These are phyloP conservation scores for Penicillium taxi DNA, from an alignment of 495 filamentous ascomycete genomes.

Conservation along the genomic window DNA sequence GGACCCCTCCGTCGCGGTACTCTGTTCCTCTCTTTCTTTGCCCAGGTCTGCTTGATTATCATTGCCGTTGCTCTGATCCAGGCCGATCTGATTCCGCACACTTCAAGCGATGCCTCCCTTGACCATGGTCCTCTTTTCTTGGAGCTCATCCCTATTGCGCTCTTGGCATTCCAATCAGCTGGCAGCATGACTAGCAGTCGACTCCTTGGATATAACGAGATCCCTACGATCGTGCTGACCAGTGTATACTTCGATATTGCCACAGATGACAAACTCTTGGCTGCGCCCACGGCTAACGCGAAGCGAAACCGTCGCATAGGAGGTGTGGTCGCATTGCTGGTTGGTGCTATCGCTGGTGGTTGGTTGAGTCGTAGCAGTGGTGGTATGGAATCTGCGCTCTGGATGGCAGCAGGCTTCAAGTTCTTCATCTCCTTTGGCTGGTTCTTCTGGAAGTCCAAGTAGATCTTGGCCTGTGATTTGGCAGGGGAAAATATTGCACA, in stretches of 20 bases:
- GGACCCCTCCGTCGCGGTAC: slow-evolving; percentile 42
- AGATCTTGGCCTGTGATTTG: too few species aligned
- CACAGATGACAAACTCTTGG: slow-evolving; percentile 48
- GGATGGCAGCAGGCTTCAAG: slow-evolving; percentile 54
- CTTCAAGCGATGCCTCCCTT: slow-evolving; percentile 17
- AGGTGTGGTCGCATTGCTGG: slow-evolving; percentile 48
- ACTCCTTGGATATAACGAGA: slow-evolving; percentile 55
- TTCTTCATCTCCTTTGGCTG: slow-evolving; percentile 34
- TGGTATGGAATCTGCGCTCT: slow-evolving; percentile 49
- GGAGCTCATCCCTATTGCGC: slow-evolving; percentile 49
- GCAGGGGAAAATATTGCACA: too few species aligned
- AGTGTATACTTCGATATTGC: slow-evolving; percentile 62
- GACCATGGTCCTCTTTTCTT: slow-evolving; percentile 32
- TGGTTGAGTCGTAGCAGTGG: slow-evolving; percentile 51
- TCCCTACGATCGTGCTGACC: slow-evolving; percentile 68
- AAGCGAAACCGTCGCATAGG: slow-evolving; percentile 57
- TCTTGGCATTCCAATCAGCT: slow-evolving; percentile 64
- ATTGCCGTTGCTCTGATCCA: slow-evolving; percentile 53
- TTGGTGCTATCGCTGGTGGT: slow-evolving; percentile 56
- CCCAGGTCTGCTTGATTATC: slow-evolving; percentile 48
- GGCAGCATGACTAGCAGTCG: slow-evolving; percentile 61
- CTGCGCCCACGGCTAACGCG: slow-evolving; percentile 41
- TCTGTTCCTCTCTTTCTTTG: slow-evolving; percentile 48
- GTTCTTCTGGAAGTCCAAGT: slow-evolving; percentile 34
- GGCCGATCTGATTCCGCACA: slow-evolving; percentile 39